Evolutionary conservation across 2,329 filamentous ascomycete species (phyloP).

Genomic region (Fusarium sp.): DNA sequence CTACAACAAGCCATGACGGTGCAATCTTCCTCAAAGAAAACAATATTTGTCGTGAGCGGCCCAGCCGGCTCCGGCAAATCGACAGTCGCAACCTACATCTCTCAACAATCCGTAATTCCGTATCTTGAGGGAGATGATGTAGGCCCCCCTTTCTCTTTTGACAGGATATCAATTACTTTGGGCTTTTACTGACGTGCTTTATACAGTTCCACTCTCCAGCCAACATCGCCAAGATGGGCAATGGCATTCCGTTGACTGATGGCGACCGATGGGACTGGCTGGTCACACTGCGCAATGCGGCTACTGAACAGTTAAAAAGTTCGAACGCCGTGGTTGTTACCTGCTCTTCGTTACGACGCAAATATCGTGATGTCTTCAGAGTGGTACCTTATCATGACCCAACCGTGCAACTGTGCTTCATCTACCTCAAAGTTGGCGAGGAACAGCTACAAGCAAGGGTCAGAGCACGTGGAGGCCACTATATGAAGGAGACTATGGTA

Average conservation of each 20-base stretch:
- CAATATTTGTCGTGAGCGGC: background rate
- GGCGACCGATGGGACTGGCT: conserved; percentile 11
- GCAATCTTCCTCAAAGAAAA: background rate
- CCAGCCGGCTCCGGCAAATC: background rate
- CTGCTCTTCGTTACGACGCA: conserved; percentile 2
- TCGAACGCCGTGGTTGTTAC: conserved; percentile 2
- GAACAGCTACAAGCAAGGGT: background rate
- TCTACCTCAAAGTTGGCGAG: conserved; percentile 4
- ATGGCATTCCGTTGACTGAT: background rate
- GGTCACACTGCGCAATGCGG: conserved; percentile 3
- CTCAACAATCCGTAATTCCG: background rate
- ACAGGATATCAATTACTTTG: background rate
- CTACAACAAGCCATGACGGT: background rate
- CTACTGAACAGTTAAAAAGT: background rate
- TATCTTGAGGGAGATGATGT: background rate
- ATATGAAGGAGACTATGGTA: conserved; percentile 12
- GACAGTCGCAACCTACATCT: background rate
- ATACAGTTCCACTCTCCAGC: background rate
- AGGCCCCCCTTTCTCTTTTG: background rate
- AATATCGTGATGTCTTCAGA: conserved; percentile 15
- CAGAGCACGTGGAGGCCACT: background rate
- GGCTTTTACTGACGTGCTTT: background rate
- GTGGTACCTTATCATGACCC: background rate
- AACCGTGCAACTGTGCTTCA: conserved; percentile 2
- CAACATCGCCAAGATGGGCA: background rate